These are phyloP conservation scores for Naganishia albida DNA, from an alignment of 1,284 basidiomycete genomes.

Conservation along the genomic window DNA sequence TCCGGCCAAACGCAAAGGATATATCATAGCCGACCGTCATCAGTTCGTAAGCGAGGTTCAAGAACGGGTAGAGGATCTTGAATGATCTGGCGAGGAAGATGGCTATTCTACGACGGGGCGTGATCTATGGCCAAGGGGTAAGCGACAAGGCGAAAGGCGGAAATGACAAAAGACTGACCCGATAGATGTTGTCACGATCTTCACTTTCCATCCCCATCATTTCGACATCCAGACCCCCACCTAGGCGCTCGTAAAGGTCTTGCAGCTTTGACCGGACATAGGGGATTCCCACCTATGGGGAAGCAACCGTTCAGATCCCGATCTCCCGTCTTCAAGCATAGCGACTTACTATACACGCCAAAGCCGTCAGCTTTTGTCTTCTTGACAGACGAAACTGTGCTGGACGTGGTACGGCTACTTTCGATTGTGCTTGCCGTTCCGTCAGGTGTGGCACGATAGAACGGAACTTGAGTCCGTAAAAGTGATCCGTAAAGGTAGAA, in stretches of 20 bases:
- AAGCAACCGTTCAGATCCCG: not conserved
- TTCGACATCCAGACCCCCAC: slow-evolving; percentile 72
- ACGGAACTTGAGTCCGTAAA: slow-evolving; percentile 83
- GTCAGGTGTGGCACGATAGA: slow-evolving; percentile 5
- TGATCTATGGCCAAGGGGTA: not conserved
- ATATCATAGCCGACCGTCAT: slow-evolving; percentile 83
- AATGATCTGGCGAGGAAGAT: slow-evolving; percentile 57
- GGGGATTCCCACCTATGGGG: slow-evolving; percentile 69
- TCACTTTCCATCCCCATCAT: slow-evolving; percentile 61
- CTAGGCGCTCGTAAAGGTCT: slow-evolving; percentile 85
- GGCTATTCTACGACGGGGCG: not conserved
- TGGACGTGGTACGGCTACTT: slow-evolving; percentile 12
- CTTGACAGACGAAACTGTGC: slow-evolving; percentile 38
- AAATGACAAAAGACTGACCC: slow-evolving; percentile 8
- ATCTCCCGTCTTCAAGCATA: not conserved
- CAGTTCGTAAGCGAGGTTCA: slow-evolving; percentile 73
- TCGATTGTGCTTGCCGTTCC: slow-evolving; percentile 4
- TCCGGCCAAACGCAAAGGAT: slow-evolving; percentile 85
- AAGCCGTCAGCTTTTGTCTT: slow-evolving; percentile 29
- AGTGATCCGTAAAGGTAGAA: slow-evolving; percentile 88
- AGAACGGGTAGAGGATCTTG: slow-evolving; percentile 76
- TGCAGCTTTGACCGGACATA: slow-evolving; percentile 85
- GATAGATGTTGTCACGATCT: slow-evolving; percentile 34
- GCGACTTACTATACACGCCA: slow-evolving; percentile 26
- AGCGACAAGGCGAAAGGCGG: not conserved